Evolutionary conservation across 805 yeast species (phyloP).

Genomic region (Jamesozyma spencerorum): DNA sequence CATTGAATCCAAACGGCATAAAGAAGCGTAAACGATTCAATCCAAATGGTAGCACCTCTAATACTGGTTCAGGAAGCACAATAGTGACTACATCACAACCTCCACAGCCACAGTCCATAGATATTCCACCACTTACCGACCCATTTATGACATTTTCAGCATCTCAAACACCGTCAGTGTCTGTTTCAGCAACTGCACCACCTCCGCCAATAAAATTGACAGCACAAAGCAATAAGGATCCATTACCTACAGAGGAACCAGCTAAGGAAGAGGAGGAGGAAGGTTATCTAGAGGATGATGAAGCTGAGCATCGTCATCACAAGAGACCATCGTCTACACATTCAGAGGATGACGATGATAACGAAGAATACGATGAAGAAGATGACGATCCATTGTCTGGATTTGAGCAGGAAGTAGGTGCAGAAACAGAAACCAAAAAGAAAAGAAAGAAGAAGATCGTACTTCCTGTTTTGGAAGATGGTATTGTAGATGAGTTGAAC

Average conservation of each 20-base stretch:
- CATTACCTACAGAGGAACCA: neutral
- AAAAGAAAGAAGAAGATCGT: slow-evolving; percentile 12
- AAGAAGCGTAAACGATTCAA: slow-evolving; percentile 17
- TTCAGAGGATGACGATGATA: slow-evolving; percentile 8
- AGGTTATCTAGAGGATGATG: too few species aligned
- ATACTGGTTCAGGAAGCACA: too few species aligned
- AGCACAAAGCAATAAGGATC: neutral
- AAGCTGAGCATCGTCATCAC: neutral
- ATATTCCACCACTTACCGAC: too few species aligned
- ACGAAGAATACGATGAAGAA: slow-evolving; percentile 14
- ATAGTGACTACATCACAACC: too few species aligned
- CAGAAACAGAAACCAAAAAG: slow-evolving; percentile 12
- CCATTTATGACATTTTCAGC: too few species aligned
- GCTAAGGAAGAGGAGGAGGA: too few species aligned
- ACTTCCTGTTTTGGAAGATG: neutral
- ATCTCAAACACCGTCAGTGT: too few species aligned
- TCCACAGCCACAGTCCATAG: too few species aligned
- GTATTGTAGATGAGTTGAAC: slow-evolving; percentile 7
- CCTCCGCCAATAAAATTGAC: neutral
- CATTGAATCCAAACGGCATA: slow-evolving; percentile 28
- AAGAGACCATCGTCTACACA: neutral
- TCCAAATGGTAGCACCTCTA: too few species aligned
- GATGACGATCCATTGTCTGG: slow-evolving; percentile 4
- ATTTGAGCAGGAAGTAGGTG: slow-evolving; percentile 4
- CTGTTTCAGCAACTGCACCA: neutral